Evolutionary conservation across 352 stramenopile species (phyloP).

Genomic region (Globisporangium okanoganense): DNA sequence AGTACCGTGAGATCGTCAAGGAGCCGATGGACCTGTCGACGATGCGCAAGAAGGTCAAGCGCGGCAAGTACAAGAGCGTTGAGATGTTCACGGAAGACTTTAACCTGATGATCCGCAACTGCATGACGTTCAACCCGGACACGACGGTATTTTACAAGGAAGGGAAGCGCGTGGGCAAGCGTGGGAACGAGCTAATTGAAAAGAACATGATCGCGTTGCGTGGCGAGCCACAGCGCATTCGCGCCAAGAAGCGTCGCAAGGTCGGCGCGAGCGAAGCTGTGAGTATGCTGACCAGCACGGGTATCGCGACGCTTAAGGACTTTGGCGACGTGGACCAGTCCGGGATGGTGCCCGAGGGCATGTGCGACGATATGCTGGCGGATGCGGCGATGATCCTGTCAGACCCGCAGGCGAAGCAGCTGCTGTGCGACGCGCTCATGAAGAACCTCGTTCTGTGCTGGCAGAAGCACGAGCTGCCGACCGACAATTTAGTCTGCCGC

Average conservation of each 20-base stretch:
- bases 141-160: slow-evolving; percentile 88
- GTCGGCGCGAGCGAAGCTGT: slow-evolving; percentile 53
- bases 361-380: slow-evolving; percentile 72
- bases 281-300: slow-evolving; percentile 70
- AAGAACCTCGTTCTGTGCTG: slow-evolving; percentile 58
- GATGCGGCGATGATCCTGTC: slow-evolving; percentile 76
- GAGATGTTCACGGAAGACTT: slow-evolving; percentile 79
- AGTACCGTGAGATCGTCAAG: slow-evolving; percentile 80
- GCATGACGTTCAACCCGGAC: slow-evolving; percentile 82
- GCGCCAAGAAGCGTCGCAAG: slow-evolving; percentile 75
- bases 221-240: slow-evolving; percentile 69
- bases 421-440: slow-evolving; percentile 73
- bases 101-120: slow-evolving; percentile 87
- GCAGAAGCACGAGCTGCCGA: slow-evolving; percentile 69
- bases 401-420: slow-evolving; percentile 74
- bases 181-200: slow-evolving; percentile 76
- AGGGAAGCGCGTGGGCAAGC: slow-evolving; percentile 80
- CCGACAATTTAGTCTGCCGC: slow-evolving; percentile 72
- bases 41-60: slow-evolving; percentile 75
- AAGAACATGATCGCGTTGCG: slow-evolving; percentile 56
- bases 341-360: slow-evolving; percentile 78
- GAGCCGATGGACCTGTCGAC: slow-evolving; percentile 86
- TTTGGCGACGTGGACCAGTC: slow-evolving; percentile 73
- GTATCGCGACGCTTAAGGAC: slow-evolving; percentile 57
- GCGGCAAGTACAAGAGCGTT: slow-evolving; percentile 79